Percentiles rank a stretch among this genome's conserved stretches.
Evolutionary conservation across 345 rosid species (phyloP).

Genomic region (Heritiera littoralis): DNA sequence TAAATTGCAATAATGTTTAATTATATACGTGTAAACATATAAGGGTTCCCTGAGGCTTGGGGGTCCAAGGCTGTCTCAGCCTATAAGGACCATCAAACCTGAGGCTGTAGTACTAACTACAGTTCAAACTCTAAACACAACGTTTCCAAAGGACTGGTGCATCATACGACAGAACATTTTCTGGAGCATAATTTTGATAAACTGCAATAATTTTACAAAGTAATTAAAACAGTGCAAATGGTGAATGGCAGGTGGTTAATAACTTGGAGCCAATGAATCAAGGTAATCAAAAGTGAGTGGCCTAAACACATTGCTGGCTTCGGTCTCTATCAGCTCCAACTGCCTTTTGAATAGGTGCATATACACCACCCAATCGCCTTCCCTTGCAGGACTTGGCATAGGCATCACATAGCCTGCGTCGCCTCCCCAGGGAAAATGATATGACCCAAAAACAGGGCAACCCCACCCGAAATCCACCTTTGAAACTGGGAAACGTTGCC

Average conservation of each 20-base stretch:
- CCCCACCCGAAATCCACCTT: conserved; percentile 66
- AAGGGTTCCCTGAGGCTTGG: no score
- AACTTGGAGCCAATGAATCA: neutral
- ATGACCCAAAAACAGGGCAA: conserved; percentile 50
- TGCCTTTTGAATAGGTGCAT: conserved; percentile 24
- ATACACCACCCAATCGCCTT: conserved; percentile 70
- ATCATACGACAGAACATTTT: no score
- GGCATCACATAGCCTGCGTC: conserved; percentile 67
- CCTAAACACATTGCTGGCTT: neutral
- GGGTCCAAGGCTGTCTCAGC: no score
- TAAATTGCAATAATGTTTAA: no score
- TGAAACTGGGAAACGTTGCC: conserved; percentile 47
- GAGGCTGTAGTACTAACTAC: no score
- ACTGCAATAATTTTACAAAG: no score
- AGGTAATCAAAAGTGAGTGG: conserved; percentile 17
- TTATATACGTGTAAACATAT: no score
- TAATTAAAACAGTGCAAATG: no score
- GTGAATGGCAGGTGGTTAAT: neutral
- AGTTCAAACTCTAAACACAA: no score
- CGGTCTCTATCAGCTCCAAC: conserved; percentile 10
- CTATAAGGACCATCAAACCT: no score
- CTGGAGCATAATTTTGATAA: no score
- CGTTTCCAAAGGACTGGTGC: no score
- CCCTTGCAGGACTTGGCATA: conserved; percentile 48
- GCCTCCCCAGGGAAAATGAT: conserved; percentile 65